phyloP scores from a whole-genome alignment of 1,284 basidiomycete species.

The Ustilago shanxiensis region DNA sequence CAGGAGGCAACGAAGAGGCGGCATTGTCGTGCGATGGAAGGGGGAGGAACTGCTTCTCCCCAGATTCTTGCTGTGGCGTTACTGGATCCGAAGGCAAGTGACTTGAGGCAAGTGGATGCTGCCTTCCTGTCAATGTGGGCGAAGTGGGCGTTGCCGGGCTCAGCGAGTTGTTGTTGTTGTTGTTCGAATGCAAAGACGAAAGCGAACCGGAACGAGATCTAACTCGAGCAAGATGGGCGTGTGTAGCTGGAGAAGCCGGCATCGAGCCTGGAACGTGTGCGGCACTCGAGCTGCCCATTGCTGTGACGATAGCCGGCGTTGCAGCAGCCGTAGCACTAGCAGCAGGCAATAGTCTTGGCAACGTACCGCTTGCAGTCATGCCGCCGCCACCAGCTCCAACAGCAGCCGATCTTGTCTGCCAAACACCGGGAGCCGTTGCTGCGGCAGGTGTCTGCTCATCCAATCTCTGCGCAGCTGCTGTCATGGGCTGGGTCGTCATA shows the following conservation, averaged over 20 bases:
- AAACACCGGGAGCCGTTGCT: not conserved
- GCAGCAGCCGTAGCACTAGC: conserved; percentile 44
- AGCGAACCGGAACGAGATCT: conserved; percentile 53
- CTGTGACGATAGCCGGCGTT: conserved; percentile 39
- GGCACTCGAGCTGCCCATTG: conserved; percentile 37
- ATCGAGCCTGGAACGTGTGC: conserved; percentile 26
- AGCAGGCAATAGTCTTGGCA: conserved; percentile 37
- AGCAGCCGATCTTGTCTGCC: not conserved
- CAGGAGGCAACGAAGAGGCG: not conserved
- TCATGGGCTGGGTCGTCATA: conserved; percentile 23
- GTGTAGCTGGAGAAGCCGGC: conserved; percentile 36
- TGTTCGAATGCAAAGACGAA: conserved; percentile 46
- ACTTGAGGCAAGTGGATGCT: conserved; percentile 40
- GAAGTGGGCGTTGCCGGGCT: conserved; percentile 28
- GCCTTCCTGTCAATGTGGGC: conserved; percentile 33
- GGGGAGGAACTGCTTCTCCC: conserved; percentile 12
- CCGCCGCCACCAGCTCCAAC: not conserved
- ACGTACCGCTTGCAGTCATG: conserved; percentile 35
- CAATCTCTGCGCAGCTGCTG: conserved; percentile 33
- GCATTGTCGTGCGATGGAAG: conserved; percentile 11
- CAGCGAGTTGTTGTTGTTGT: conserved; percentile 22
- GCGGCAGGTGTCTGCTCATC: conserved; percentile 19
- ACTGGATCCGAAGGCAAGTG: conserved; percentile 24
- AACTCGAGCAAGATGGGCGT: conserved; percentile 23
- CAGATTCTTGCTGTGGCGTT: conserved; percentile 27